Percentiles rank a stretch among this genome's conserved stretches.
phyloP scores from a whole-genome alignment of 1,284 basidiomycete species.

The Sporisorium iseilematis-ciliati region DNA sequence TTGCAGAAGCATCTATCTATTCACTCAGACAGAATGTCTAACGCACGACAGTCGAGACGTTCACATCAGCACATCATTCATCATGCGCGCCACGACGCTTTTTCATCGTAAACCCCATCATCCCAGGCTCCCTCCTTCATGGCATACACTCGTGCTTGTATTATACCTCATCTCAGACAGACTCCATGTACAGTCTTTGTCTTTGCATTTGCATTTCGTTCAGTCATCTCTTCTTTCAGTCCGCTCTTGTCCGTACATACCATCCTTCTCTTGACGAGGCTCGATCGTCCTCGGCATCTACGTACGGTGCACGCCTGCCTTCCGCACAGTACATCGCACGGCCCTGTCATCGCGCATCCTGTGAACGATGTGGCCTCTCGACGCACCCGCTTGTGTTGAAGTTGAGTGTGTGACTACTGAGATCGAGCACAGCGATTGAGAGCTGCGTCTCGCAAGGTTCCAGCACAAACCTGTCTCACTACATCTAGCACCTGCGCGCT shows the following conservation, averaged over 20 bases:
- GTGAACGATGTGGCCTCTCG: too few species aligned
- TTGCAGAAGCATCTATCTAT: not conserved
- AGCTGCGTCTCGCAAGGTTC: too few species aligned
- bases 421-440: too few species aligned
- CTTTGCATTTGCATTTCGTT: slow-evolving; percentile 35
- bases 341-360: too few species aligned
- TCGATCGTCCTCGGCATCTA: too few species aligned
- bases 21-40: not conserved
- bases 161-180: slow-evolving; percentile 34
- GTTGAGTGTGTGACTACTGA: too few species aligned
- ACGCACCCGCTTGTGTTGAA: too few species aligned
- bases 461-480: too few species aligned
- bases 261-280: too few species aligned
- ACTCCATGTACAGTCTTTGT: slow-evolving; percentile 4
- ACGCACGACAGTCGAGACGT: not conserved
- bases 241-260: not conserved
- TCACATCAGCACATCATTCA: not conserved
- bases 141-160: slow-evolving; percentile 36
- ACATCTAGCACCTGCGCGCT: too few species aligned
- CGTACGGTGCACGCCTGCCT: too few species aligned
- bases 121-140: not conserved
- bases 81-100: not conserved
- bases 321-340: too few species aligned
- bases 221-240: not conserved
- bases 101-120: not conserved